phyloP scores from a whole-genome alignment of 1,139 yeast genomes.

The Yamadazyma kanchanaburiensis region DNA sequence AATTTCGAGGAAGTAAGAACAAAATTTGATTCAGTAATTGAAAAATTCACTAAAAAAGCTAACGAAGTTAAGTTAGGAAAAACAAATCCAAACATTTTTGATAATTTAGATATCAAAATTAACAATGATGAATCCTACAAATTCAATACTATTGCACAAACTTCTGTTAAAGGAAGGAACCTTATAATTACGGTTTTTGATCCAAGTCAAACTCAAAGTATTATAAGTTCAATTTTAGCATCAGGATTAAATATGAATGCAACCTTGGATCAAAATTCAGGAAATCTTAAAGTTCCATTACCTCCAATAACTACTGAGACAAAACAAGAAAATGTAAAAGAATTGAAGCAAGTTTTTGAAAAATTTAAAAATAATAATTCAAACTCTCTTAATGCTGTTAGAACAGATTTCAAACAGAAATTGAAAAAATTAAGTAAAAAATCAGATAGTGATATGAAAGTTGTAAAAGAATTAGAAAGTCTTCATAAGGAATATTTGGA shows the following conservation, averaged over 20 bases:
- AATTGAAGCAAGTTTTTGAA: constrained; percentile 62
- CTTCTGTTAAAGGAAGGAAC: constrained; percentile 69
- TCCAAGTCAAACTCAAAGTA: constrained; percentile 64
- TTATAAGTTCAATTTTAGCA: constrained; percentile 67
- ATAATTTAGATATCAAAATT: constrained; percentile 52
- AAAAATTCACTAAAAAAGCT: constrained; percentile 51
- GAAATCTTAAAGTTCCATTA: constrained; percentile 67
- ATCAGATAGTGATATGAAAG: constrained; percentile 52
- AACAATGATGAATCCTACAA: constrained; percentile 41
- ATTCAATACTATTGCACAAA: constrained; percentile 69
- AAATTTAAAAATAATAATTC: constrained; percentile 53
- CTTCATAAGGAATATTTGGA: constrained; percentile 61
- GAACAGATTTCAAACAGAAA: constrained; percentile 59
- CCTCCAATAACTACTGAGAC: constrained; percentile 76
- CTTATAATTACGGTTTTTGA: constrained; percentile 79
- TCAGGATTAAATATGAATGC: constrained; percentile 76
- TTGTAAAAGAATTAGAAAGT: constrained; percentile 60
- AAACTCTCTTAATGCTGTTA: constrained; percentile 50
- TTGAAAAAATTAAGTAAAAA: constrained; percentile 45
- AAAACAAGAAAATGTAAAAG: constrained; percentile 55
- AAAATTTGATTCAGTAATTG: constrained; percentile 48
- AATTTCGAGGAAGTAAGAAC: constrained; percentile 41
- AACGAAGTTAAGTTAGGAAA: constrained; percentile 66
- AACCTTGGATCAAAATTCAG: constrained; percentile 71
- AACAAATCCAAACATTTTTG: constrained; percentile 65